Base-by-base conservation (phyloP, 2,329 filamentous ascomycete genomes). In the Scedosporium dehoogii region DNA sequence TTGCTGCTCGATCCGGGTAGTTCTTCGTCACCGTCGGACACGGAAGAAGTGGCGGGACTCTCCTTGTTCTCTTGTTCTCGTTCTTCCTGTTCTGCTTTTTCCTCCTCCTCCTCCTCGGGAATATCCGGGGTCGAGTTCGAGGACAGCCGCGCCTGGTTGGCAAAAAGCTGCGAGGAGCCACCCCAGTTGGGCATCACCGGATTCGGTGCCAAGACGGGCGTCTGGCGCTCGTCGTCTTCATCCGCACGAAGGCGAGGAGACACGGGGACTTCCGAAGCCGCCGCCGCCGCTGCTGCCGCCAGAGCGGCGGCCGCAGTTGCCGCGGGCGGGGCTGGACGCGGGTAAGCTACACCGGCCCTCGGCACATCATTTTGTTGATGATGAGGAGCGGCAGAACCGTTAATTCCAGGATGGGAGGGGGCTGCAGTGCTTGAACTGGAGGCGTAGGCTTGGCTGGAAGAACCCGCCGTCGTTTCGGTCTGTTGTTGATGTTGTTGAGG, bases 131-230 rank as follows among this genome's bases (percentile, higher is more conserved):
- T 59, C 60, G 23, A 63, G 62, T 58, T 67, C 63, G 25, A 60
- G 59, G 57, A 59, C 3, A 58, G 38, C 57, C 18, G 56, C 41
- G n/a, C 14, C 61, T 53, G 58, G 61, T 55, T 46, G 59, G 60
- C 59, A 64, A 29, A 64, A 63, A 61, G 44, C 58, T 66, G 63
- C 41, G 61, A 60, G 21, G 62, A 53, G 12, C 60, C 59, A n/a
- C 65, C 66, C 81, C 81, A 84, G 63, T 76, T 78, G 4, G 81
- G 80, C 63, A 76, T 69, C 23, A 79, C 69, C 16, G 80, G 79
- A 23, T 76, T 80, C 2, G 80, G 80, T 4, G 79, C 76, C 14
- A 79, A 76, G 16, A 82, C 77, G 21, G 69, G 66, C 12, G 25
- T 51, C 44, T 29, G 33, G 10, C 9, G 18, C 10, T 25, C 38